A percentile compares a stretch with the other conserved stretches of the same genome.
These are phyloP conservation scores for Nothomitra cinnamomea DNA, from an alignment of 2,329 filamentous ascomycete genomes.

Conservation along the genomic window DNA sequence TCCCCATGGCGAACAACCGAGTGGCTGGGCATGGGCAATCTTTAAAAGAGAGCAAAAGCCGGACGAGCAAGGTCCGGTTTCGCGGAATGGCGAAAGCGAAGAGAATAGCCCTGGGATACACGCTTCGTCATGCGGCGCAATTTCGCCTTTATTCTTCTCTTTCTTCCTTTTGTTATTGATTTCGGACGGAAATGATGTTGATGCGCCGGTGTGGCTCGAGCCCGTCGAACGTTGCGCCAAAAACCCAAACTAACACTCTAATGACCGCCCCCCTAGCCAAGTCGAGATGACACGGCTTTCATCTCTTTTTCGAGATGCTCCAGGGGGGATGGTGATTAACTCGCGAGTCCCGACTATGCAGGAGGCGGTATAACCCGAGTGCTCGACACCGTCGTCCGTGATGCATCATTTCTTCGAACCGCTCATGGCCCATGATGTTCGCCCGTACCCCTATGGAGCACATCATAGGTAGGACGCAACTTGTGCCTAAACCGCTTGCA, in stretches of 20 bases:
- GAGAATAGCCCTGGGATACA: not conserved
- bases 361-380: no score
- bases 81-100: slow-evolving; percentile 1
- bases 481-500: not conserved
- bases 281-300: no score
- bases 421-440: no score
- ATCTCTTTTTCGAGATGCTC: no score
- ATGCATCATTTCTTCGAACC: no score
- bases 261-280: no score
- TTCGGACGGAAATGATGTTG: slow-evolving; percentile 1
- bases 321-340: no score
- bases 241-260: not conserved
- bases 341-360: no score
- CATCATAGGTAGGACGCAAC: no score
- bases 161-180: not conserved
- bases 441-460: no score
- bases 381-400: no score
- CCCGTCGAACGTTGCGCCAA: not conserved
- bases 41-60: not conserved
- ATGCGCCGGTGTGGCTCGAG: slow-evolving; percentile 3
- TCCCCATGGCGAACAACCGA: not conserved
- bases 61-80: not conserved
- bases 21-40: not conserved
- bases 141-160: slow-evolving; percentile 1
- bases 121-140: slow-evolving; percentile 2